phyloP scores from a whole-genome alignment of 495 filamentous ascomycete genomes.

The Penicillium diatomitis region DNA sequence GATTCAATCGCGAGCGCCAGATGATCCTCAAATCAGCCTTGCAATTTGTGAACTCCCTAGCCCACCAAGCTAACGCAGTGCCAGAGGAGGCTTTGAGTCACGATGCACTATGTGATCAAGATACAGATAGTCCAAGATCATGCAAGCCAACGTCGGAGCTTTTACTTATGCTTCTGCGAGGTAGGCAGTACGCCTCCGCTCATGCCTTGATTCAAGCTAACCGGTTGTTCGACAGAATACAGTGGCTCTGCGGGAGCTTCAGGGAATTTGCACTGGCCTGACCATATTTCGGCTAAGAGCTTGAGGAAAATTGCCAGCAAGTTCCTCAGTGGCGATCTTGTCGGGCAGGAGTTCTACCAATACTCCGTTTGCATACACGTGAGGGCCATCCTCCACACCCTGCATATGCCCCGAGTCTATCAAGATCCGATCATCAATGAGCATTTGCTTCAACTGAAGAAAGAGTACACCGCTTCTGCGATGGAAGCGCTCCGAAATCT shows the following conservation, averaged over 20 bases:
- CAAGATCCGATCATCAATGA: slow-evolving; percentile 10
- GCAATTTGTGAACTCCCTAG: slow-evolving; percentile 15
- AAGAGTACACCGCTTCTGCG: slow-evolving; percentile 10
- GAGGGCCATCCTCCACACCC: slow-evolving; percentile 16
- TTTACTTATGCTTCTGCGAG: slow-evolving; percentile 21
- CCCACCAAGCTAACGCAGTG: slow-evolving; percentile 1
- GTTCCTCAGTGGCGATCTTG: slow-evolving; percentile 4
- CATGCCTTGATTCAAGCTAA: neutral
- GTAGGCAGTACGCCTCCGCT: neutral
- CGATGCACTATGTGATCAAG: neutral
- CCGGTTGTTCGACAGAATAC: slow-evolving; percentile 2
- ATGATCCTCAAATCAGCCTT: slow-evolving; percentile 16
- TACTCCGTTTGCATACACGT: slow-evolving; percentile 23
- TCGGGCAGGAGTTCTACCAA: slow-evolving; percentile 15
- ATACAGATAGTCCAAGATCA: neutral
- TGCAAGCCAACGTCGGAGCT: slow-evolving; percentile 14
- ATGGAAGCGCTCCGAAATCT: slow-evolving; percentile 12
- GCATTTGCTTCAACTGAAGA: slow-evolving; percentile 14
- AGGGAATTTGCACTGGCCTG: slow-evolving; percentile 15
- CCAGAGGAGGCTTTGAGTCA: neutral
- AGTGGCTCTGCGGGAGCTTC: neutral
- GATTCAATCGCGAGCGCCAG: slow-evolving; percentile 13
- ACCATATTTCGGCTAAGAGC: slow-evolving; percentile 20
- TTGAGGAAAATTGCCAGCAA: slow-evolving; percentile 13
- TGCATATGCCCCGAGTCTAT: slow-evolving; percentile 9